Evolutionary conservation across 2,329 filamentous ascomycete genomes (phyloP), one percentile per base, ranked within the genome.

Genomic region (Aspergillus sojae): DNA sequence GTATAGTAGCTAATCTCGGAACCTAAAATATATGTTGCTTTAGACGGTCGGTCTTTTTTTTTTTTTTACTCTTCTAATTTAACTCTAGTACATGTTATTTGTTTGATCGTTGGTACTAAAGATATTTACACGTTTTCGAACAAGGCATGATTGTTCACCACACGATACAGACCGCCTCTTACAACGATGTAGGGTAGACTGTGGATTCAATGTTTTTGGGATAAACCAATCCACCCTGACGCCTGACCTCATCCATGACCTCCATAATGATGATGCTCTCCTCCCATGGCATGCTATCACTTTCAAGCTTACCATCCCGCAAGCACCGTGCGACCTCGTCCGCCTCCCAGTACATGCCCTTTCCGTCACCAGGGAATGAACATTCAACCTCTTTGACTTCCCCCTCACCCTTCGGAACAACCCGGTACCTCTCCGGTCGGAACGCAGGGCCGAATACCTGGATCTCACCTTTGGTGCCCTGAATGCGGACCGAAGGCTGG

Each of bases 181-280:
- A 79, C 62, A 81, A 61, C 62, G 80, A 72, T 36, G 85, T 71
- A 59, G 85, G 85, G 72, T 84, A 87, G 26, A 84, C 79, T 19
- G 80, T 80, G 58, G 80, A 86, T 83, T 91, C 89, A 73, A 91
- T 91, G 75, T 85, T 84, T 67, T 88, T 83, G 1, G 88, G 88
- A 78, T 90, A 91, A 60, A 72, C 81, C 74, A 91, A 77, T 2
- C 83, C 86, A 57, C 85, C 84, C 78, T 90, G 87, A 74, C 79
- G 84, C 71, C 89, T 82, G 14, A 88, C 86, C 78, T 89, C 85
- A 80, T 91, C 89, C 89, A 91, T 91, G 2, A 86, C 83, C 75
- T 94, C 89, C 93, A 97, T 96, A 67, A 97, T 92, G 56, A 89
- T 84, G 60, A 96, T 83, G 73, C 90, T 94, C 84, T 97, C 93